Percentiles rank a stretch among this genome's conserved stretches.
These are phyloP conservation scores for Drosera capensis DNA, from an alignment of 148 eudicot genomes.

Conservation along the genomic window DNA sequence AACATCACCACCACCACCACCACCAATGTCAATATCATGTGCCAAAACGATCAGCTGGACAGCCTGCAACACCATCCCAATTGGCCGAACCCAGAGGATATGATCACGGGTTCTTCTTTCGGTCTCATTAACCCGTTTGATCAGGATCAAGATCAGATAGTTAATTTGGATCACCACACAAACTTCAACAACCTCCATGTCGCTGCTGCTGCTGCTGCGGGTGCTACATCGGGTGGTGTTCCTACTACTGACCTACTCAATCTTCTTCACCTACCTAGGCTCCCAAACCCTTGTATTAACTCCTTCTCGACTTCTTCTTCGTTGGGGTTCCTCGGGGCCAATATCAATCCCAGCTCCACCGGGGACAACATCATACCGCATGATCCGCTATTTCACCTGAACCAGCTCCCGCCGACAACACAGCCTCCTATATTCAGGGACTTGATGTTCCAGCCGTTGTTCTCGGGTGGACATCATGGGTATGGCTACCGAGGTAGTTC, in stretches of 20 bases:
- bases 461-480: conserved; percentile 26
- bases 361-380: conserved; percentile 7
- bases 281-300: too few species aligned
- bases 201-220: too few species aligned
- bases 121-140: too few species aligned
- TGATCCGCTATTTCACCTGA: conserved; percentile 45
- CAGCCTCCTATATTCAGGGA: conserved; percentile 45
- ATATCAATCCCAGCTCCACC: background rate
- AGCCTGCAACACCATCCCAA: too few species aligned
- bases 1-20: too few species aligned
- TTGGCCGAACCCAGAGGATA: too few species aligned
- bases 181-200: background rate
- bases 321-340: background rate
- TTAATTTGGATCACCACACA: background rate
- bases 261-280: background rate
- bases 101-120: too few species aligned
- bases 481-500: conserved; percentile 8
- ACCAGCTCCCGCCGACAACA: conserved; percentile 39
- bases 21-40: too few species aligned
- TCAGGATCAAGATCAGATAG: background rate
- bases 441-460: conserved; percentile 37
- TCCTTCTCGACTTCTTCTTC: too few species aligned
- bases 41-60: too few species aligned
- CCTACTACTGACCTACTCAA: background rate
- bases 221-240: too few species aligned